Evolutionary conservation across 75 land plant genomes (phyloP), one percentile per base, ranked within the genome.

Genomic region (Azolla pinnata): DNA sequence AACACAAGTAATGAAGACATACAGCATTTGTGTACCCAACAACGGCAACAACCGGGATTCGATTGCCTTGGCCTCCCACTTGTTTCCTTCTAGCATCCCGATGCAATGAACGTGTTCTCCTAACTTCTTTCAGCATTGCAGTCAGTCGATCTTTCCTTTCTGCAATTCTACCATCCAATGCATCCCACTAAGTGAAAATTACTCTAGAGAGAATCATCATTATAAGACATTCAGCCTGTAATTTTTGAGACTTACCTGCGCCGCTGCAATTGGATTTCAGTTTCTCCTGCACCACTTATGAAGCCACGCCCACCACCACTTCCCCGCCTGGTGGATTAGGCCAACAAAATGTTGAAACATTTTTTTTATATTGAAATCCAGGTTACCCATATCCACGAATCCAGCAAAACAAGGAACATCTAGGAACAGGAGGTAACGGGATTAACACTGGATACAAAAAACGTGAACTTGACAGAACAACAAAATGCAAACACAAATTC

Each of bases 1-100:
- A 16, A 55, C 3, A 19, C 19, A 47, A 31, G n/a, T 14, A 38
- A 38, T 14, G 14, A 49, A 10, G 25, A 69, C 83, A 31, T 84
- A 92, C 97, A 72, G 97, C 97, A 85, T 92, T 92, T 17, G 97
- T 92, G 62, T 92, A 92, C 7, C 97, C 97, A 25, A 92, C 95
- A 50, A 88, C 83, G 33, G 97, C 97, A 54, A 92, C 78, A 65
- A 91, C 78, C 27, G 95, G 74, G 30, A 85, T 59, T 9, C 71
- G 75, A 33, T 67, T 69, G 35, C 86, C 96, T 42, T 65, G 10
- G 29, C 76, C 52, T 19, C 75, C 76, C 0, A 29, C 19, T 74
- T 60, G 86, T 44, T 90, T 83, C 62, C 64, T 79, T 19, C 97
- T 78, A 53, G 81, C 55, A 53, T 73, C 71, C 46, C 97, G 86